Conservation (phyloP, 2,329 filamentous ascomycete species). For the Colletotrichum camelliae region DNA sequence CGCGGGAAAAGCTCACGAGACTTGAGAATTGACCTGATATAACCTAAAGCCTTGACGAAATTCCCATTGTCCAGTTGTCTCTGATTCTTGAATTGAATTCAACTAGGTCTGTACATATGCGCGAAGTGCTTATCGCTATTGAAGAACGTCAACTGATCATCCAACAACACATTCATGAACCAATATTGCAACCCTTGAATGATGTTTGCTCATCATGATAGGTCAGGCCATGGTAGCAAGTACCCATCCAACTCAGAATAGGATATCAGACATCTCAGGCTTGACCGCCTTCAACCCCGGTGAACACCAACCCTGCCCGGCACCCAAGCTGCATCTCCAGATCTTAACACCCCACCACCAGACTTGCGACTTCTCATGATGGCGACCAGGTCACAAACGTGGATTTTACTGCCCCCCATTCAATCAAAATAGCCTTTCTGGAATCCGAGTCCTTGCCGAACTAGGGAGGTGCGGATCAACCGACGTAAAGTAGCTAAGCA, state of each 20-base stretch:
- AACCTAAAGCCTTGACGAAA: too few species aligned
- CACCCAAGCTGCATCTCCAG: not conserved
- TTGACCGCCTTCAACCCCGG: not conserved
- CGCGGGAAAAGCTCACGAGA: too few species aligned
- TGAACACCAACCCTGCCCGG: not conserved
- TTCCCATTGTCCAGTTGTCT: too few species aligned
- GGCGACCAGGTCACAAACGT: not conserved
- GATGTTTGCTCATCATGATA: accelerated
- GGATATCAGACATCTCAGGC: not conserved
- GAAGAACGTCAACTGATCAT: not conserved
- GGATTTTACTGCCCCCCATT: not conserved
- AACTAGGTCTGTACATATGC: too few species aligned
- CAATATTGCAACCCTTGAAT: not conserved
- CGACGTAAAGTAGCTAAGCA: not conserved
- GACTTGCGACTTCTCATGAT: not conserved
- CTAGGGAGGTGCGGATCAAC: not conserved
- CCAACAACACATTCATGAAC: not conserved
- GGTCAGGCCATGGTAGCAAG: not conserved
- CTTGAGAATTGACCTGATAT: too few species aligned
- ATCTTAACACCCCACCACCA: not conserved
- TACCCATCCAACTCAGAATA: not conserved
- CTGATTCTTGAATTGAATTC: too few species aligned
- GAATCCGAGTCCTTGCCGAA: not conserved
- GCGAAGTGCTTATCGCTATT: not conserved
- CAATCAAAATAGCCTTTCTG: not conserved